A percentile compares a stretch with the other conserved stretches of the same genome.
These are phyloP conservation scores for Populus deltoides DNA, from an alignment of 345 rosid species.

Conservation along the genomic window DNA sequence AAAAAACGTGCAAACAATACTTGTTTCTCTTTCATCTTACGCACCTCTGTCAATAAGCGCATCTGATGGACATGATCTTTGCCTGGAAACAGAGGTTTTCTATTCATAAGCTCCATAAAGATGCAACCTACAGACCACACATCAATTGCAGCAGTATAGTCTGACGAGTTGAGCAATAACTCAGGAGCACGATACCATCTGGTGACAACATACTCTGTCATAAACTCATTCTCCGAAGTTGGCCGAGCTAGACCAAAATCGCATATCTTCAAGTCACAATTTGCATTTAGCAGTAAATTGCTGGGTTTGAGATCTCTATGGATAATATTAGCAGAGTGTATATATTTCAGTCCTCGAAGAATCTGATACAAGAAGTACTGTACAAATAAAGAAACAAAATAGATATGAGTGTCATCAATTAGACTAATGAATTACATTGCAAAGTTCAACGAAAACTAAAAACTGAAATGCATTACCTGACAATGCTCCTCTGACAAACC, in stretches of 20 bases:
- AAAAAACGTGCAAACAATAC: not conserved
- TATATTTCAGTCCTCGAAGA: conserved; percentile 90
- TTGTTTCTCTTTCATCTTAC: conserved; percentile 14
- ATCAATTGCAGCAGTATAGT: conserved; percentile 89
- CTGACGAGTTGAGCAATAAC: conserved; percentile 79
- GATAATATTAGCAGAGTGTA: conserved; percentile 94
- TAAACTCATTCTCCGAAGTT: conserved; percentile 79
- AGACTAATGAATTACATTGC: conserved; percentile 4
- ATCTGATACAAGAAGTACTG: conserved; percentile 97
- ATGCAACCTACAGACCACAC: conserved; percentile 99
- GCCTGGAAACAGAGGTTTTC: conserved; percentile 92
- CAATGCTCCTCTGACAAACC: conserved; percentile 87
- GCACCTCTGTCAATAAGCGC: conserved; percentile 85
- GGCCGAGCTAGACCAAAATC: conserved; percentile 97
- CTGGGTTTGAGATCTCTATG: conserved; percentile 95
- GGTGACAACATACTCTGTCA: conserved; percentile 98
- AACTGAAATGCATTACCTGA: conserved; percentile 51
- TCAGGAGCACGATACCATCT: conserved; percentile 99
- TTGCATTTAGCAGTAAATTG: conserved; percentile 79
- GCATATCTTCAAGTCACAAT: conserved; percentile 87
- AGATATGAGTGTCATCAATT: not conserved
- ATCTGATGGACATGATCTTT: conserved; percentile 93
- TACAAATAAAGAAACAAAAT: conserved; percentile 7
- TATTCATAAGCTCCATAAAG: conserved; percentile 93
- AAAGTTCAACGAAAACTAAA: not conserved